These are phyloP conservation scores for Cyberlindnera mrakii DNA, from an alignment of 805 yeast genomes.

Conservation along the genomic window DNA sequence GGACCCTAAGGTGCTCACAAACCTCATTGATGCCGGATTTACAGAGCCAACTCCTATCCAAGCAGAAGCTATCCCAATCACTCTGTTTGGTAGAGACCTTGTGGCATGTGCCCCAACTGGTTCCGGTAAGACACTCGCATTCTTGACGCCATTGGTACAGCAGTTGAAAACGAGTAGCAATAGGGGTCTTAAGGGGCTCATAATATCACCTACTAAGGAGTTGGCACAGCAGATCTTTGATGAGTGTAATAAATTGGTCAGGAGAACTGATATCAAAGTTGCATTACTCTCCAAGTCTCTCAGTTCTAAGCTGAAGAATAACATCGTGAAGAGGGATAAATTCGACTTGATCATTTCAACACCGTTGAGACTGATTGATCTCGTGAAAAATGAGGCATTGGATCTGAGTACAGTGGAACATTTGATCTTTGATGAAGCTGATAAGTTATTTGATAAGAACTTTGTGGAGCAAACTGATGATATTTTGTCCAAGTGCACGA, in stretches of 20 bases:
- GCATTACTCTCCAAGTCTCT: conserved; percentile 68
- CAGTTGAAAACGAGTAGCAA: conserved; percentile 24
- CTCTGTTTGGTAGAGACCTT: conserved; percentile 65
- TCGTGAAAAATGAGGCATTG: conserved; percentile 55
- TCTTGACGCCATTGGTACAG: conserved; percentile 76
- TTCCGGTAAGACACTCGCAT: conserved; percentile 94
- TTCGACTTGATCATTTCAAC: conserved; percentile 82
- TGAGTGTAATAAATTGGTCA: conserved; percentile 54
- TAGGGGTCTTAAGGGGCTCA: conserved; percentile 54
- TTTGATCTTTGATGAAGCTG: conserved; percentile 92
- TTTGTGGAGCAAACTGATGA: conserved; percentile 90
- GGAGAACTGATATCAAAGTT: conserved; percentile 39
- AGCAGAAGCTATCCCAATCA: conserved; percentile 78
- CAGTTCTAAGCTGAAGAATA: conserved; percentile 60
- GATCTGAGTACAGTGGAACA: conserved; percentile 64
- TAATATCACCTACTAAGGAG: conserved; percentile 93
- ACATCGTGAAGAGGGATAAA: conserved; percentile 50
- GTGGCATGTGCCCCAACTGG: conserved; percentile 98
- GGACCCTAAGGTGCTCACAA: conserved; percentile 46
- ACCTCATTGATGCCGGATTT: conserved; percentile 64
- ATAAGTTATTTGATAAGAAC: conserved; percentile 79
- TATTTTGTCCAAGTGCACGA: conserved; percentile 46
- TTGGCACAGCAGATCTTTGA: conserved; percentile 79
- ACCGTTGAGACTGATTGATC: conserved; percentile 81
- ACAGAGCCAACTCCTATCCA: conserved; percentile 91